phyloP scores from a whole-genome alignment of 164 flowering plant species.

The Hamamelis virginiana region DNA sequence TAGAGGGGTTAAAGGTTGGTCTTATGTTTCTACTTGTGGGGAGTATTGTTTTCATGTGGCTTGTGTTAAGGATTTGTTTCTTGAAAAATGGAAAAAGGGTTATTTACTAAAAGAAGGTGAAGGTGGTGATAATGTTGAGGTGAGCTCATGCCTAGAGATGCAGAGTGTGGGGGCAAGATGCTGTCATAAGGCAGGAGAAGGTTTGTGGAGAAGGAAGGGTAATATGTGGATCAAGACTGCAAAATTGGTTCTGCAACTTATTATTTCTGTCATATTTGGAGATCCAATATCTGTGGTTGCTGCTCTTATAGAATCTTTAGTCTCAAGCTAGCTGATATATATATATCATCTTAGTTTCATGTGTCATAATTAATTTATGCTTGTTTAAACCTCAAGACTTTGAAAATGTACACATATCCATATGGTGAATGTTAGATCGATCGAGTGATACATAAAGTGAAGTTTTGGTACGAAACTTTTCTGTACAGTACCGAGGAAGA shows the following conservation, averaged over 20 bases:
- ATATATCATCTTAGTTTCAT: too few species aligned
- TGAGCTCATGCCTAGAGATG: background rate
- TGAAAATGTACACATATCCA: too few species aligned
- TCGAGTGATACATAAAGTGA: too few species aligned
- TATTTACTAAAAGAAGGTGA: background rate
- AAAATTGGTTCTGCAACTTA: conserved; percentile 5
- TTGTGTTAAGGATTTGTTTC: conserved; percentile 27
- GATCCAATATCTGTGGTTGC: conserved; percentile 5
- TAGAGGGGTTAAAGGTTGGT: conserved; percentile 18
- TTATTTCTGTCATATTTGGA: conserved; percentile 15
- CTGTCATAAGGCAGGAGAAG: background rate
- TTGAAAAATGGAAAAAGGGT: conserved; percentile 20
- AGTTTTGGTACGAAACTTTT: too few species aligned
- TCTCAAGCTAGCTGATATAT: too few species aligned
- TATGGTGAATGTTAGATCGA: too few species aligned
- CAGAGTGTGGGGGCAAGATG: background rate
- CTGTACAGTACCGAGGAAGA: too few species aligned
- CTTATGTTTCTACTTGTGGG: conserved; percentile 17
- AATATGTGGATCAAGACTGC: background rate
- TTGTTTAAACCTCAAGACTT: too few species aligned
- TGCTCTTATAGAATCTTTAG: background rate
- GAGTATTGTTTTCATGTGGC: conserved; percentile 21
- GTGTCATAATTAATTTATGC: too few species aligned
- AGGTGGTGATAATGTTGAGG: background rate
- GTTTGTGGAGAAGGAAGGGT: background rate